Percentiles rank a stretch among this genome's conserved stretches.
Evolutionary conservation across 2,329 filamentous ascomycete species (phyloP).

Genomic region (Polychaeton citri): DNA sequence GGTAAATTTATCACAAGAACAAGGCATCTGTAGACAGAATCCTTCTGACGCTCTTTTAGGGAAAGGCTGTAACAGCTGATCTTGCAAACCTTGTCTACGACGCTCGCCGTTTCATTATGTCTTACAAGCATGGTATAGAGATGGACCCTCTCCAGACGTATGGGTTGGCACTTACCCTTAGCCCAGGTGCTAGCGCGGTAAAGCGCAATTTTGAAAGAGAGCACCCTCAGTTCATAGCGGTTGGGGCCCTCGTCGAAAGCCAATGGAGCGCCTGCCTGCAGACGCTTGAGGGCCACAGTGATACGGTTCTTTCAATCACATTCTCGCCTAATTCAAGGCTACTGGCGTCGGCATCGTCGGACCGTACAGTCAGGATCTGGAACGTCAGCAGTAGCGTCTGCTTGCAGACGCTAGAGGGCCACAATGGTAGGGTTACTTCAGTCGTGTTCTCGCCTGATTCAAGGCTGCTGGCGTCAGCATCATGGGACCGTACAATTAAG

Average conservation of each 20-base stretch:
- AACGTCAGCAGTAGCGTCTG: slow-evolving; percentile 53
- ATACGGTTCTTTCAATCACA: slow-evolving; percentile 77
- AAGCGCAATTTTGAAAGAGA: neutral
- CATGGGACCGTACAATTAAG: slow-evolving; percentile 84
- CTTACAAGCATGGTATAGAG: neutral
- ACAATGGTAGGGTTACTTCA: slow-evolving; percentile 74
- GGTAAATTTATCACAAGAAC: neutral
- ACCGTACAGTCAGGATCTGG: slow-evolving; percentile 80
- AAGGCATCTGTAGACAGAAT: neutral
- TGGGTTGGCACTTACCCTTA: neutral
- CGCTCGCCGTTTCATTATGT: neutral
- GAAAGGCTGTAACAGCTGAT: neutral
- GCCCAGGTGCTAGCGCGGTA: neutral
- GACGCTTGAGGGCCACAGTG: slow-evolving; percentile 75
- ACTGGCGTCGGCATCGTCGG: slow-evolving; percentile 79
- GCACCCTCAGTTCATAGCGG: neutral
- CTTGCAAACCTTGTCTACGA: neutral
- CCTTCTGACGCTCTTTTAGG: neutral
- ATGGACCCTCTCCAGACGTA: neutral
- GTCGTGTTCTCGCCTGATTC: slow-evolving; percentile 87
- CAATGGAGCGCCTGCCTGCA: slow-evolving; percentile 33
- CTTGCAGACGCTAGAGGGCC: slow-evolving; percentile 69
- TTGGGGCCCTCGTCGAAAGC: neutral
- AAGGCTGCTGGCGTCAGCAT: slow-evolving; percentile 68
- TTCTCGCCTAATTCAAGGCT: slow-evolving; percentile 75